Evolutionary conservation across 345 rosid species (phyloP).

Genomic region (Isatis tinctoria): DNA sequence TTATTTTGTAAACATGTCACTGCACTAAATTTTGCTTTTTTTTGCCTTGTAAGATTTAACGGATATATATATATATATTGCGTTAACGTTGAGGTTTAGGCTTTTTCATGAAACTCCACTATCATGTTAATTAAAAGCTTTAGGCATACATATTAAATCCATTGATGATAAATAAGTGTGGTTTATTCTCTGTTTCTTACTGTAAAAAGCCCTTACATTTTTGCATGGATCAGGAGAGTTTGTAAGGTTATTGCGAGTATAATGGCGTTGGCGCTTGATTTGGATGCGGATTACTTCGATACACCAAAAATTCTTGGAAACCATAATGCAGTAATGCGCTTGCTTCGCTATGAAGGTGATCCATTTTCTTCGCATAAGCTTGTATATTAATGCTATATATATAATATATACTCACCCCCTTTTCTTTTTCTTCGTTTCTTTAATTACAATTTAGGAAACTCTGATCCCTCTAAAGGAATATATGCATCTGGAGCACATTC

Average conservation of each 20-base stretch:
- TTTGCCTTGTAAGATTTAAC: no score
- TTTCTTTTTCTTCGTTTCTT: not conserved
- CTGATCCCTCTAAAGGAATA: conserved; percentile 70
- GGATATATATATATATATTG: no score
- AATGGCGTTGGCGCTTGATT: conserved; percentile 76
- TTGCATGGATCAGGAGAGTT: conserved; percentile 50
- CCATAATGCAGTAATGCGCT: conserved; percentile 68
- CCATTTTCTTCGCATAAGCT: conserved; percentile 16
- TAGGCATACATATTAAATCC: not conserved
- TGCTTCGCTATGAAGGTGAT: conserved; percentile 67
- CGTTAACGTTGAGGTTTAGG: no score
- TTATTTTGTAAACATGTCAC: no score
- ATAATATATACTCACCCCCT: not conserved
- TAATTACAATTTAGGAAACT: conserved; percentile 12
- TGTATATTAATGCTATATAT: not conserved
- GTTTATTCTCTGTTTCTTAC: not conserved
- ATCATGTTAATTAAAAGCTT: not conserved
- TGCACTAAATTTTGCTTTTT: no score
- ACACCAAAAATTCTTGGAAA: conserved; percentile 69
- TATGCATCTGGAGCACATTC: conserved; percentile 90
- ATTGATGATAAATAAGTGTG: not conserved
- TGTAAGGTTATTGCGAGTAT: conserved; percentile 58
- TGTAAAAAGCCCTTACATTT: not conserved
- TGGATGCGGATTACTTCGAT: conserved; percentile 70
- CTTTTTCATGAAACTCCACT: not conserved